Evolutionary conservation across 192 early-diverging fungal genomes (phyloP), one percentile per base, ranked within the genome.

Genomic region (Podila minutissima): DNA sequence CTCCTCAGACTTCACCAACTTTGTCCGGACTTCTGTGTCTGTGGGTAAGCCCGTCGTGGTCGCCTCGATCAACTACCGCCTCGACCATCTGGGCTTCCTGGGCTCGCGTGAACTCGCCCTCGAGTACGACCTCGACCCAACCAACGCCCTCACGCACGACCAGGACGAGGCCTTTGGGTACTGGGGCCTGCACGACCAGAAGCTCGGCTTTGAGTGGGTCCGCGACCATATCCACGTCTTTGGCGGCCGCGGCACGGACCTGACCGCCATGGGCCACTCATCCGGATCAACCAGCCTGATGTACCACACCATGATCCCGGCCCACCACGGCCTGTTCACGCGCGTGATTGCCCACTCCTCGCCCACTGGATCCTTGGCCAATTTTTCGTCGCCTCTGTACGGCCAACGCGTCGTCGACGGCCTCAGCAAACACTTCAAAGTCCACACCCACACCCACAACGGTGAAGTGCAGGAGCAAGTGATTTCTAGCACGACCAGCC

Each of bases 121-220:
- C 41, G 41, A 46, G 41, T 46, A 15, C 15, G 41, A 46, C 4
- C 41, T 46, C 13, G 41, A 46, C 15, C 38, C 41, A 4, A 17
- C 11, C 13, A 46, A 46, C 41, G 11, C 41, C 8, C 13, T 46
- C 41, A 29, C 37, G 0, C 48, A 67, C 10, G 66, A 67, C 62
- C 66, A 31, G 28, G 66, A 49, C 11, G 59, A 59, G 15, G 67
- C 59, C 41, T 65, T 67, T 8, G 67, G 70, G 2, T 87, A 90
- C 77, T 69, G 62, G 62, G 88, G 86, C 26, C 48, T 91, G 31
- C 67, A 79, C 29, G 89, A 91, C 72, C 89, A 91, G 69, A 60
- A 72, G n/a, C 51, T 67, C 33, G 89, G 87, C 0, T 33, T 91
- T 2, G 58, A 82, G 41, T 91, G 89, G 89, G 82, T 74, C 17